Base-by-base conservation (phyloP, 495 filamentous ascomycete genomes). In the Aspergillus indologenus region DNA sequence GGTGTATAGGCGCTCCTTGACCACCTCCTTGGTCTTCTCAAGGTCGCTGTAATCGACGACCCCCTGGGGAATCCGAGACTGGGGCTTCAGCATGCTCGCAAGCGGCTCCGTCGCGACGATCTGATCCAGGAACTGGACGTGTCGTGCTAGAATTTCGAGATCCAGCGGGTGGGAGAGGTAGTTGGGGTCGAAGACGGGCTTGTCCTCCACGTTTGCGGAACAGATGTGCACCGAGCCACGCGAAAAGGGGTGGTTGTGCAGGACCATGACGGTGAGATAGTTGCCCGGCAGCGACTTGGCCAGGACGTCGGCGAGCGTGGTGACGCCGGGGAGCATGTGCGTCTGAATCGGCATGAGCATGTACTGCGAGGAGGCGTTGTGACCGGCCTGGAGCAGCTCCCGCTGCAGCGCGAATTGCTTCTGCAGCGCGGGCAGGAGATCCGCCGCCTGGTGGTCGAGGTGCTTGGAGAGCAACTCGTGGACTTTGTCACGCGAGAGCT, bases 101-200 rank as follows among this genome's bases (percentile, higher is more conserved):
- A 81, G 62, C 1, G 75, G 73, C 26, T 67, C 59, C 8, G 76
- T 71, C 17, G 62, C 68, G 14, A 71, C 65, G 8, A 81, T 60
- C 34, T 66, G 60, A 45, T 78, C 75, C 34, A 78, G 58, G 57
- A 78, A 77, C 46, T 74, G 71, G 53, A 72, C 64, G 44, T 74
- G 74, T 50, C 79, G 73, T n/a, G 73, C 76, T 22, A 81, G 71
- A 14, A 81, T 67, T 46, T 74, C 71, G 1, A 78, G 26, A 48
- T 77, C 74, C 0, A 73, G 59, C 0, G 68, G 65, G 29, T 76
- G 66, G 0, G 69, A 68, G 0, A 68, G 47, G 42, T 61, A 69
- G 5, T 52, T 52, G 11, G 68, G 68, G 49, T 75, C 68, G 42
- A 66, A 54, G 29, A 54, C 40, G 12, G 72, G 68, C 17, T 52